Conservation (phyloP, 192 early-diverging fungal genomes). For the Phycomyces nitens region DNA sequence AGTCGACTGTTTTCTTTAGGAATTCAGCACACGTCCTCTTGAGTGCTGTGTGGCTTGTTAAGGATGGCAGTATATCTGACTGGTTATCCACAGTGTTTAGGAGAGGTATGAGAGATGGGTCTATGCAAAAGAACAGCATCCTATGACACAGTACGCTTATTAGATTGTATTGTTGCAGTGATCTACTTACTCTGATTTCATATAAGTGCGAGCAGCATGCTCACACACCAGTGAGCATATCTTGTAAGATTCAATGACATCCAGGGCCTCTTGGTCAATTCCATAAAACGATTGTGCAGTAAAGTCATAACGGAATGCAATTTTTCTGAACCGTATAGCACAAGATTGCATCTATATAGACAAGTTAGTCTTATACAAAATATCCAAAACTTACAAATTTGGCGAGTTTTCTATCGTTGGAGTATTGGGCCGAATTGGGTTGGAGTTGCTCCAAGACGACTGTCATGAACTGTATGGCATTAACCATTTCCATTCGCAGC, state of each 20-base stretch:
- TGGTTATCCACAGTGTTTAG: constrained; percentile 2
- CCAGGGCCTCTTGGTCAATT: constrained; percentile 11
- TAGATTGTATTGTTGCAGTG: not conserved
- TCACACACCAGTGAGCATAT: constrained; percentile 22
- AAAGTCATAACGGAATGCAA: constrained; percentile 25
- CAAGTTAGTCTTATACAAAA: not conserved
- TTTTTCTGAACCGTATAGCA: constrained; percentile 11
- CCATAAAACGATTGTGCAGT: constrained; percentile 15
- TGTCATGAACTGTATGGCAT: constrained; percentile 10
- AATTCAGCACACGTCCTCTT: constrained; percentile 6
- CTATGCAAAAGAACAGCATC: constrained; percentile 18
- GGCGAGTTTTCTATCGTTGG: not conserved
- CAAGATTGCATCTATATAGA: not conserved
- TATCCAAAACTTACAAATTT: not conserved
- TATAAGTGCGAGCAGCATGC: constrained; percentile 15
- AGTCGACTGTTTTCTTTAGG: constrained; percentile 3
- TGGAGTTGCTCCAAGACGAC: not conserved
- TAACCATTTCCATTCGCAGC: constrained; percentile 25
- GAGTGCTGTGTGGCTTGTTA: not conserved
- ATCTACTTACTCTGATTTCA: not conserved
- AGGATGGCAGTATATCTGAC: not conserved
- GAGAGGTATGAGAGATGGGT: constrained; percentile 24
- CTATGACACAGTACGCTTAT: not conserved
- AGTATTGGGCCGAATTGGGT: not conserved
- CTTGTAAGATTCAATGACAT: constrained; percentile 20